phyloP scores from a whole-genome alignment of 352 stramenopile species.

The Phytophthora citricola region DNA sequence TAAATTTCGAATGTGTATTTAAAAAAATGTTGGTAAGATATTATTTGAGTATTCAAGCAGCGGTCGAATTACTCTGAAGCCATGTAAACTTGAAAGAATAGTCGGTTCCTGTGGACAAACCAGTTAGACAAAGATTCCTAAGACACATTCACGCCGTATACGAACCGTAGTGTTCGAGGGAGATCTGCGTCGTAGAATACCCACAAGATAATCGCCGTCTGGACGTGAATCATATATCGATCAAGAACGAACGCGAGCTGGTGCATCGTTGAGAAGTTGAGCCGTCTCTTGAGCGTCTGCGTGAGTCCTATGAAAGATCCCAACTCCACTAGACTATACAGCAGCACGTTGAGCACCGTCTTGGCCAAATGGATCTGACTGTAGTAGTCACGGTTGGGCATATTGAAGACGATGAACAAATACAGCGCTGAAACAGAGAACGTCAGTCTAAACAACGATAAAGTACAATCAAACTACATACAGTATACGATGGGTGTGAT shows the following conservation, averaged over 20 bases:
- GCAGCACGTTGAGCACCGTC: conserved; percentile 12
- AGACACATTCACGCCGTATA: background rate
- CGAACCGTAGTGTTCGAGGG: conserved; percentile 30
- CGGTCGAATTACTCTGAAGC: background rate
- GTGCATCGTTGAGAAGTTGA: conserved; percentile 16
- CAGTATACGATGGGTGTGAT: conserved; percentile 25
- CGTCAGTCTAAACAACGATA: background rate
- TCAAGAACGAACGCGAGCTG: conserved; percentile 28
- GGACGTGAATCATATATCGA: conserved; percentile 15
- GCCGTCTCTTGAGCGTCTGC: conserved; percentile 12
- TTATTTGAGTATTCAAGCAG: background rate
- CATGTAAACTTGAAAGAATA: conserved; percentile 3
- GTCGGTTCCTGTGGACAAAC: background rate
- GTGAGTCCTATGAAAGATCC: conserved; percentile 3
- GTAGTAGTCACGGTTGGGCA: conserved; percentile 40
- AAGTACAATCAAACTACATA: background rate
- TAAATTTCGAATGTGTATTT: too few species aligned
- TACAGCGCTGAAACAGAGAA: conserved; percentile 22
- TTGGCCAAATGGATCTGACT: conserved; percentile 27
- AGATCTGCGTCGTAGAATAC: conserved; percentile 33
- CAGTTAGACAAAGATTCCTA: background rate
- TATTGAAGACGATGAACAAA: conserved; percentile 28
- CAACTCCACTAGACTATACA: conserved; percentile 17
- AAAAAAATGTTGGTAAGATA: too few species aligned
- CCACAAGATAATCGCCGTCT: conserved; percentile 34